A percentile compares a stretch with the other conserved stretches of the same genome.
Conservation (phyloP, 2,329 filamentous ascomycete species). For the Fonsecaea pedrosoi region DNA sequence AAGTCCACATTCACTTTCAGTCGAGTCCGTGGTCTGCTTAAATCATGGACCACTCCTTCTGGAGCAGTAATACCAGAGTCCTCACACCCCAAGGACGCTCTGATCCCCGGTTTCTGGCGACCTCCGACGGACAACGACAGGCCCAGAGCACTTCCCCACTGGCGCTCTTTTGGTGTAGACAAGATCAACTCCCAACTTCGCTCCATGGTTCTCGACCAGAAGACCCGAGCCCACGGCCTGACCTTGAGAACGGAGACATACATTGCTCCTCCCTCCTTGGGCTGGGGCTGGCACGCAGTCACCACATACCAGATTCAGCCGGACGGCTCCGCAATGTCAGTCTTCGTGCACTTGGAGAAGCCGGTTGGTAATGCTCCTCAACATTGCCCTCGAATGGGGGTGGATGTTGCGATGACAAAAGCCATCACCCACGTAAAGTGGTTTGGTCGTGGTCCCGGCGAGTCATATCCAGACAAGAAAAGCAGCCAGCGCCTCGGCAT, state of each 20-base stretch:
- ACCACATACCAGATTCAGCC: not conserved
- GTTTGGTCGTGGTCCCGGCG: conserved; percentile 69
- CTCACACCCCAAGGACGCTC: not conserved
- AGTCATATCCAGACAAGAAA: conserved; percentile 72
- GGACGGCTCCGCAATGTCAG: conserved; percentile 5
- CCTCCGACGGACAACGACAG: conserved; percentile 45
- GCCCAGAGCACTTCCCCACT: conserved; percentile 40
- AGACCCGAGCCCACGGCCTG: not conserved
- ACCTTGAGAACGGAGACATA: not conserved
- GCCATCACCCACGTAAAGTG: conserved; percentile 60
- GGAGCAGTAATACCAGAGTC: conserved; percentile 15
- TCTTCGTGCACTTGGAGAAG: conserved; percentile 16
- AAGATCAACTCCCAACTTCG: conserved; percentile 35
- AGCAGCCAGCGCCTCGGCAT: conserved; percentile 62
- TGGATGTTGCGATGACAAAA: conserved; percentile 61
- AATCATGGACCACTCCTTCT: conserved; percentile 15
- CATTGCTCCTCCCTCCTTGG: not conserved
- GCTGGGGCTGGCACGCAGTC: conserved; percentile 2
- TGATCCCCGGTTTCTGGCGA: conserved; percentile 43
- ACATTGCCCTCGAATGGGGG: conserved; percentile 65
- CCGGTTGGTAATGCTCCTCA: conserved; percentile 21
- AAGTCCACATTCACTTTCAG: conserved; percentile 23
- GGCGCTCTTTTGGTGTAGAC: conserved; percentile 41
- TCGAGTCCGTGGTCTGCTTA: conserved; percentile 25
- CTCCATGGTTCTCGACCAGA: conserved; percentile 18